Base-by-base conservation (phyloP, 352 stramenopile species). In the Saprolegnia diclina region DNA sequence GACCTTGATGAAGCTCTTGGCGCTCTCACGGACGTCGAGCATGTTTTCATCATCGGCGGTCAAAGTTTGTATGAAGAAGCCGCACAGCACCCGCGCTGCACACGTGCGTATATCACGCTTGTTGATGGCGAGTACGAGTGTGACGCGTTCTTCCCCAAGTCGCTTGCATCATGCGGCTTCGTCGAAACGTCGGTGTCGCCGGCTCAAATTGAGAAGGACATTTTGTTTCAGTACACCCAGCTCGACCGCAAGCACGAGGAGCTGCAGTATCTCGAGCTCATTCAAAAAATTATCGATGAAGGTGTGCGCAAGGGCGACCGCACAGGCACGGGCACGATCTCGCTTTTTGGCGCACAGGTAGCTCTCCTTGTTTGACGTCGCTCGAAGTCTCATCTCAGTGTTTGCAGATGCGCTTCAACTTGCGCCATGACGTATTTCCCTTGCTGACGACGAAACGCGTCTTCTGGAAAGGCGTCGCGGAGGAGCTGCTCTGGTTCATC, bases 401-500 rank as follows among this genome's bases (percentile, higher is more conserved):
- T n/a, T 42, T 64, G 4, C 71, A 85, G 79, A 97, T 97, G 92
- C 79, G 90, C 18, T 99, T 98, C 72, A 94, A 83, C 69, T 77
- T 99, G 13, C 85, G 96, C 24, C 79, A 99, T 73, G 89, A 95
- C 45, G 82, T 87, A 10, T 96, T 99, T 69, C 98, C 98, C 6
- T 77, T 99, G 44, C 76, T 99, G 26, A 99, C 98, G 32, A 99
- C 98, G 21, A 99, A 99, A 83, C 81, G 90, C 48, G 97, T 99
- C 37, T 99, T 99, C 77, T 99, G 97, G 97, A 83, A 97, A 42
- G 97, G 97, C 56, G 96, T 99, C 37, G 97, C 96, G 0, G 97
- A 99, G 79, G 98, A 99, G 78, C 79, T 99, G 40, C 78, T 99
- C 45, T 99, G 97, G 97, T 99, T 99, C 77, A 92, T 99, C 72